These are phyloP conservation scores for Neurospora sp. DNA, from an alignment of 495 filamentous ascomycete species.

Conservation along the genomic window DNA sequence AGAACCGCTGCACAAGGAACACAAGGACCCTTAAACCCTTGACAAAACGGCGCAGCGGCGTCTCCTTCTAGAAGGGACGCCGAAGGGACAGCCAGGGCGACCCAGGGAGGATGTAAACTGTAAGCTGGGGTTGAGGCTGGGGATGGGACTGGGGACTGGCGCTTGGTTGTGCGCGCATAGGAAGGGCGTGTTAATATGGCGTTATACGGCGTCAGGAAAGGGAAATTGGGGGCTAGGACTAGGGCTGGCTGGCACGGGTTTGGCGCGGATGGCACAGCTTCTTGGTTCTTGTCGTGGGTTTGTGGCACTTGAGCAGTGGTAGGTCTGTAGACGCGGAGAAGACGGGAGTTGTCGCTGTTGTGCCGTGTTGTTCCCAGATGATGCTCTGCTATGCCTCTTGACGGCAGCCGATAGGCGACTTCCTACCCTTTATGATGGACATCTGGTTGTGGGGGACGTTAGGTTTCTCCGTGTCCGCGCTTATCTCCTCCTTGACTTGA, in stretches of 20 bases:
- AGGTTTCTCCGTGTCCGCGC: neutral
- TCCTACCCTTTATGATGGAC: neutral
- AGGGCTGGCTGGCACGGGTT: neutral
- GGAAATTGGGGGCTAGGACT: neutral
- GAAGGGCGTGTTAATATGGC: neutral
- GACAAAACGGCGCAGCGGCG: neutral
- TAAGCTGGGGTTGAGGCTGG: neutral
- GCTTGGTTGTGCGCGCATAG: neutral
- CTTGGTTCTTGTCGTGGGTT: neutral
- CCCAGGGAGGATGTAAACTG: neutral
- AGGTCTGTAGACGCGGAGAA: neutral
- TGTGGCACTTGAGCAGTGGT: neutral
- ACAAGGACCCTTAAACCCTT: neutral
- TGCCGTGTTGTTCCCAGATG: neutral
- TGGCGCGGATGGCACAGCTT: neutral
- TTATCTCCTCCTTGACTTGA: neutral
- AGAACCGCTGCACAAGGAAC: neutral
- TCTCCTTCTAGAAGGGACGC: neutral
- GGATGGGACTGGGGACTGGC: neutral
- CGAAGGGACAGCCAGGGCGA: neutral
- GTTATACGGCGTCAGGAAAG: neutral
- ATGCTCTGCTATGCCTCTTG: neutral
- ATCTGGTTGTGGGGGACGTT: neutral
- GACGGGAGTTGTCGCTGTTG: neutral
- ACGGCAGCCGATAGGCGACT: neutral